Base-by-base conservation (phyloP, 2,329 filamentous ascomycete species). In the Cyphellophora europaea region DNA sequence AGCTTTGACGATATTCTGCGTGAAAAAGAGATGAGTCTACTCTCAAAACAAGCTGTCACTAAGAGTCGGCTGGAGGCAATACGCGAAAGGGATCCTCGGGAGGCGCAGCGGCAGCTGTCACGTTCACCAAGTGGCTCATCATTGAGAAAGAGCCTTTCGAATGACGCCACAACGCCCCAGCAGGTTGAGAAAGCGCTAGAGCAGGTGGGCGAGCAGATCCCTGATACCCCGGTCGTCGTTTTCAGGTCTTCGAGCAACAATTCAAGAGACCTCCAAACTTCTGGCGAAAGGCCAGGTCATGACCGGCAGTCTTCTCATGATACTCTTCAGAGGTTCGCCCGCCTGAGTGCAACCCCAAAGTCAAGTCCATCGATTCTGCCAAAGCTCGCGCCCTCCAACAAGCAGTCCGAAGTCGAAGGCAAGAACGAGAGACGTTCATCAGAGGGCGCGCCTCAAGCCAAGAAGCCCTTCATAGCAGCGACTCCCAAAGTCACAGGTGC, bases 401-500 rank as follows among this genome's bases (percentile, higher is more conserved):
- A 19, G 8, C 11, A 14, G 27, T 29, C 27, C 3, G 16, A 10
- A n/a, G 27, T 6, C 6, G 27, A n/a, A n/a, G n/a, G n/a, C n/a
- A n/a, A n/a, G n/a, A n/a, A n/a, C n/a, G n/a, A n/a, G 28, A 36
- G 11, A 11, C 13, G 11, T 11, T 27, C 6, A n/a, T 6, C 14
- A 11, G 5, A 27, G 6, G 21, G n/a, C n/a, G 21, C 21, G 8
- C 21, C 21, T 25, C 21, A 25, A 25, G 8, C 21, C 8, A 32
- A 32, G 15, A 32, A 32, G 30, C 30, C 30, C 6, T 13, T 19
- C 19, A 36, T 43, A 3, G 37, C 37, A 19, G 42, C 33, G 30
- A 67, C 63, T 2, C 63, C 63, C 3, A 53, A 58, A 23, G 61
- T 65, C 6, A 57, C 56, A 12, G 63, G 63, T 10, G 62, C 61